Evolutionary conservation across 2,329 filamentous ascomycete species (phyloP), one percentile per base, ranked within the genome.

Genomic region (Metarhizium guizhouense): DNA sequence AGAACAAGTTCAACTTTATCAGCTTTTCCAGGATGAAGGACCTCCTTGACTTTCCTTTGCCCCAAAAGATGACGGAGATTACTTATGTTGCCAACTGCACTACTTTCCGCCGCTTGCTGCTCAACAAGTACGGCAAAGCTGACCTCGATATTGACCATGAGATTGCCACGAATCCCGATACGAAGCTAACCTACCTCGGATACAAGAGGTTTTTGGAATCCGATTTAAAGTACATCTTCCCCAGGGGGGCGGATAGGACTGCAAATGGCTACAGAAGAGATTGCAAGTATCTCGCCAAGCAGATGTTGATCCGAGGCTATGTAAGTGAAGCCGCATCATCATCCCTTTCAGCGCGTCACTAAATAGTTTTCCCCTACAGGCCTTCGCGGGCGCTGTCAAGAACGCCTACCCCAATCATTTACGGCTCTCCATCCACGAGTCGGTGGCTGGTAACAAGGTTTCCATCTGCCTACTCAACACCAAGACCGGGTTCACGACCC

Each of bases 51-150:
- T 65, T 75, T 20, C 63, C 65, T 1, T 57, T 73, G 2, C 69
- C 72, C 0, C 65, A 71, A 4, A 65, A 74, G 50, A 52, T 78
- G 43, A 65, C 69, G 2, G 75, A 78, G 60, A 75, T 78, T 36
- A 62, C 61, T 0, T 69, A 69, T n/a, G 64, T 68, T 2, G 65
- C 66, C 32, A 68, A 69, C 18, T 62, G 59, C 0, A 67, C 67
- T 2, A 64, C 63, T 8, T 67, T 68, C 20, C 66, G 67, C 2
- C 62, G 65, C 13, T n/a, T 55, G 4, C 61, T 69, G 2, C 59
- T 69, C 2, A 66, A 67, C 29, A 51, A 47, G 6, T 61, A 59
- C 18, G 63, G 64, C 1, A 59, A 57, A 25, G 57, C 59, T 0
- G 64, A 67, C 29, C 54, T 65, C 3, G 59, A 68, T 6, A 64